These are phyloP conservation scores for Spiraea crenata DNA, from an alignment of 331 rosid species.

Conservation along the genomic window DNA sequence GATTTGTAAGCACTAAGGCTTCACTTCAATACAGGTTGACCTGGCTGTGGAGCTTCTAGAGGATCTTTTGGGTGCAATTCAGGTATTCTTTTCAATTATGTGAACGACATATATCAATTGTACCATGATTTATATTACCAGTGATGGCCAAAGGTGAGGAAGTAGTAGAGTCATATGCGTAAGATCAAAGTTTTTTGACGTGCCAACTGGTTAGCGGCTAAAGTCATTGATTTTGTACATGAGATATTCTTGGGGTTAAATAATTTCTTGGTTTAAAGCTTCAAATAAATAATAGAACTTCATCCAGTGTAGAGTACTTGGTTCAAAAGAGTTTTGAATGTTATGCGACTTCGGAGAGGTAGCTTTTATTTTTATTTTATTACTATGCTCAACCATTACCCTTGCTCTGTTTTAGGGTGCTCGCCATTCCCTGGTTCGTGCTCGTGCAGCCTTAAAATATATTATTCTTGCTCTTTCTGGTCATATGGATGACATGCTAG, in stretches of 20 bases:
- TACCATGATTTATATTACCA: slow-evolving; percentile 7
- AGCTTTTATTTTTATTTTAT: slow-evolving; percentile 2
- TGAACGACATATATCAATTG: not conserved
- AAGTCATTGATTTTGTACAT: slow-evolving; percentile 1
- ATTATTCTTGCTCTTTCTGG: slow-evolving; percentile 88
- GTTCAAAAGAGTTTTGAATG: not conserved
- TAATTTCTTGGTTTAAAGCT: not conserved
- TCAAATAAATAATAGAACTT: not conserved
- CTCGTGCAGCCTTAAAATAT: slow-evolving; percentile 85
- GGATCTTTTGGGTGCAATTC: slow-evolving; percentile 89
- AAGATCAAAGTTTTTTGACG: not conserved
- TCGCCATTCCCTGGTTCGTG: slow-evolving; percentile 49
- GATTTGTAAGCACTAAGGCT: slow-evolving; percentile 23
- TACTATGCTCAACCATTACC: slow-evolving; percentile 6
- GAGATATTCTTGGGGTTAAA: not conserved
- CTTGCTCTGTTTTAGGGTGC: slow-evolving; percentile 50
- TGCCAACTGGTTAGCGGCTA: slow-evolving; percentile 3
- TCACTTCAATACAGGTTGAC: slow-evolving; percentile 62
- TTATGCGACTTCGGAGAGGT: slow-evolving; percentile 9
- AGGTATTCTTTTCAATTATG: slow-evolving; percentile 42
- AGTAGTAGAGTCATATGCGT: not conserved
- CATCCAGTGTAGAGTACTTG: not conserved
- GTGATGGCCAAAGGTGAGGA: slow-evolving; percentile 15
- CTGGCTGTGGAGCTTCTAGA: slow-evolving; percentile 86
- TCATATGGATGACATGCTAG: slow-evolving; percentile 80